Conservation (phyloP, 2,329 filamentous ascomycete genomes). For the Diaporthe sp. region DNA sequence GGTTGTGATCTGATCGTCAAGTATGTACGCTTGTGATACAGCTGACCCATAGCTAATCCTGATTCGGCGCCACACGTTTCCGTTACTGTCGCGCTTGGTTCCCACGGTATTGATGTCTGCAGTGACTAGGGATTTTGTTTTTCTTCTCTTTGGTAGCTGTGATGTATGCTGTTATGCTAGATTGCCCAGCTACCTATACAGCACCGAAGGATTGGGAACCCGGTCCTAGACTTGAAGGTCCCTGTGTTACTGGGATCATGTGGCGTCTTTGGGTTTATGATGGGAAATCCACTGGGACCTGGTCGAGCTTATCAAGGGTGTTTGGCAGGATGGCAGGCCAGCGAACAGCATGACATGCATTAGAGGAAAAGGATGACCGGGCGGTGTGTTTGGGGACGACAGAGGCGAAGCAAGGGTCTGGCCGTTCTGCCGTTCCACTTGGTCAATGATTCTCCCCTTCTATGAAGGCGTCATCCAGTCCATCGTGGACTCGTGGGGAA, state of each 20-base stretch:
- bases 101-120: too few species aligned
- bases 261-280: neutral
- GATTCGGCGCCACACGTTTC: too few species aligned
- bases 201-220: neutral
- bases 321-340: neutral
- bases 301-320: neutral
- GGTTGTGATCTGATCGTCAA: too few species aligned
- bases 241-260: neutral
- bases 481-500: neutral
- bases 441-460: neutral
- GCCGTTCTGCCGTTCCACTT: neutral
- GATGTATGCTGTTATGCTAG: too few species aligned
- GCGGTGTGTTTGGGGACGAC: neutral
- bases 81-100: too few species aligned
- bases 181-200: too few species aligned
- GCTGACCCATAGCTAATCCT: too few species aligned
- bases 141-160: too few species aligned
- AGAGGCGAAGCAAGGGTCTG: neutral
- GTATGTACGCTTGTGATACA: too few species aligned
- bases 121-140: too few species aligned
- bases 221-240: neutral
- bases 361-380: neutral
- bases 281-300: neutral
- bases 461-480: neutral
- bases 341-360: slow-evolving; percentile 2